Evolutionary conservation across 2,329 filamentous ascomycete genomes (phyloP).

Genomic region (Sodiomyces alkalinus): DNA sequence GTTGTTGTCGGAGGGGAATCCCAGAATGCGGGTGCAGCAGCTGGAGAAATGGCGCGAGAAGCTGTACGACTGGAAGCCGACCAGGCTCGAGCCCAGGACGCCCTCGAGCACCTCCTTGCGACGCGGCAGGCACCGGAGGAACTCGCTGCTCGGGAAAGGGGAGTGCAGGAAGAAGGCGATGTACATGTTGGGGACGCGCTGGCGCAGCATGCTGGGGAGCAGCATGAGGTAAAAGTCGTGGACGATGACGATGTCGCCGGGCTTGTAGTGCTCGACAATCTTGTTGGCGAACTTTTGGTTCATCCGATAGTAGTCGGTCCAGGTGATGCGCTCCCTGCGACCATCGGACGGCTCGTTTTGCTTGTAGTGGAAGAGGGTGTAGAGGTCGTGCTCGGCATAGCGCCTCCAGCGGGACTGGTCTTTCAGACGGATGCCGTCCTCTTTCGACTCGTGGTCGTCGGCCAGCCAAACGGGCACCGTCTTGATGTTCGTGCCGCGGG

Average conservation of each 20-base stretch:
- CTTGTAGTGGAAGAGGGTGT: slow-evolving; percentile 92
- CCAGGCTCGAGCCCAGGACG: slow-evolving; percentile 77
- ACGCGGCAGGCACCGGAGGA: slow-evolving; percentile 73
- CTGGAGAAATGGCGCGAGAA: slow-evolving; percentile 91
- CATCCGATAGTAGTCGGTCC: slow-evolving; percentile 86
- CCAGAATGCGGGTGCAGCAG: slow-evolving; percentile 79
- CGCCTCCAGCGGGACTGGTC: slow-evolving; percentile 78
- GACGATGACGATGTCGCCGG: slow-evolving; percentile 81
- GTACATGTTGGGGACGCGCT: slow-evolving; percentile 76
- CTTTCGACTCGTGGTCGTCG: slow-evolving; percentile 53
- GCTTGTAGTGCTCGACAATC: slow-evolving; percentile 78
- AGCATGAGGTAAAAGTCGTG: slow-evolving; percentile 92
- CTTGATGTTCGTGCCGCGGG: slow-evolving; percentile 57
- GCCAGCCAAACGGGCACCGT: slow-evolving; percentile 82
- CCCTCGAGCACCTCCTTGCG: slow-evolving; percentile 86
- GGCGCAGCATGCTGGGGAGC: slow-evolving; percentile 74
- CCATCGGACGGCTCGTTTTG: slow-evolving; percentile 83
- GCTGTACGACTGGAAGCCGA: slow-evolving; percentile 91
- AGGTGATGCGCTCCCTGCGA: slow-evolving; percentile 63
- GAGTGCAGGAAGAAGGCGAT: slow-evolving; percentile 91
- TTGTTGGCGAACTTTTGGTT: slow-evolving; percentile 85
- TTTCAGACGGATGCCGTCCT: slow-evolving; percentile 57
- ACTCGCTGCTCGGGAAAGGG: slow-evolving; percentile 92
- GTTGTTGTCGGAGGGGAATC: slow-evolving; percentile 73
- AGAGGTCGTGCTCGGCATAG: slow-evolving; percentile 83